phyloP scores from a whole-genome alignment of 257 asterid species.

The Solanum chilense region DNA sequence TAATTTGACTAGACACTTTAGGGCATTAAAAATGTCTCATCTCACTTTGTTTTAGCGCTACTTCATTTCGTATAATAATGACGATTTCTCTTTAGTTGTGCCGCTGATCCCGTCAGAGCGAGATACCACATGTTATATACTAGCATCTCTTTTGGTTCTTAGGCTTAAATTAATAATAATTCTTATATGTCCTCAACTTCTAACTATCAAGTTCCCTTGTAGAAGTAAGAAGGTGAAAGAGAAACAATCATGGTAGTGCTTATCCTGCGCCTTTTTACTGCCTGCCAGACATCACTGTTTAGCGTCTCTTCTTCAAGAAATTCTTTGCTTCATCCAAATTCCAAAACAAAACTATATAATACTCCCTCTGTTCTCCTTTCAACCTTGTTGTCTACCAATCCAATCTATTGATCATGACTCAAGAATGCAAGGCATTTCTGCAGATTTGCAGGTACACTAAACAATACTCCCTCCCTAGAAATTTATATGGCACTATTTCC shows the following conservation, averaged over 20 bases:
- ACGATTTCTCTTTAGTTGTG: background rate
- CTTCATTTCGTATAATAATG: background rate
- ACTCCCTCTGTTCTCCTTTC: background rate
- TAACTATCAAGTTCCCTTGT: background rate
- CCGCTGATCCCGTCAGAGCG: background rate
- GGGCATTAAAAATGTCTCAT: background rate
- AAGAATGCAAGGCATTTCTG: background rate
- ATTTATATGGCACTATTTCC: background rate
- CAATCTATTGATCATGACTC: background rate
- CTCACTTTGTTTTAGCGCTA: background rate
- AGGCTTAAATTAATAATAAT: background rate
- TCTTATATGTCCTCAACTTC: background rate
- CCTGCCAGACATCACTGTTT: background rate
- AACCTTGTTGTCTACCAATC: background rate
- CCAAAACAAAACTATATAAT: background rate
- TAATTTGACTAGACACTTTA: background rate
- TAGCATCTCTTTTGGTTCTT: background rate
- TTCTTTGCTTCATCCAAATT: background rate
- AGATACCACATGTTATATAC: background rate
- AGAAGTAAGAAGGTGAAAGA: background rate
- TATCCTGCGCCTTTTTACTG: background rate
- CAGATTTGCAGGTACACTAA: background rate
- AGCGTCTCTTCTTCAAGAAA: background rate
- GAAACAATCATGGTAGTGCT: background rate
- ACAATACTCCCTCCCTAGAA: background rate